Evolutionary conservation across 148 eudicot species (phyloP).

Genomic region (Chenopodium suecicum): DNA sequence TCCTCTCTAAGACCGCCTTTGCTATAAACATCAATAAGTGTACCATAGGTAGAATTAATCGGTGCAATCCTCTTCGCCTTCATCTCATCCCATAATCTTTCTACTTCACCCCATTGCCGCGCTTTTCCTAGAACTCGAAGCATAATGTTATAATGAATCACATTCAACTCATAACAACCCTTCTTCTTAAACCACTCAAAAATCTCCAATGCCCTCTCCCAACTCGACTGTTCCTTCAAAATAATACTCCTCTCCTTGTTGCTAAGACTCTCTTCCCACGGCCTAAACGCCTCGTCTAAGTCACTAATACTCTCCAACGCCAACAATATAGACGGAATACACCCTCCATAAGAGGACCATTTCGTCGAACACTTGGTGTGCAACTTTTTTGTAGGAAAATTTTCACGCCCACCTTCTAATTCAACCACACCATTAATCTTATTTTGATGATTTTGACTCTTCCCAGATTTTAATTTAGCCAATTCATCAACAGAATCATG

Average conservation of each 20-base stretch:
- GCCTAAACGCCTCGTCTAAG: constrained; percentile 75
- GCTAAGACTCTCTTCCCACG: constrained; percentile 70
- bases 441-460: constrained; percentile 7
- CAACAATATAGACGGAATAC: constrained; percentile 56
- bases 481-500: constrained; percentile 26
- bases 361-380: constrained; percentile 74
- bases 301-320: constrained; percentile 56
- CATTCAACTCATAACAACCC: constrained; percentile 89
- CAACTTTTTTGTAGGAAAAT: constrained; percentile 30
- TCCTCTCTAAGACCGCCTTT: constrained; percentile 68
- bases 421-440: constrained; percentile 13
- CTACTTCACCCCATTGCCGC: constrained; percentile 57
- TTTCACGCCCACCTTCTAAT: neutral
- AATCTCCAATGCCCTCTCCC: constrained; percentile 79
- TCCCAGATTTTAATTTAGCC: constrained; percentile 15
- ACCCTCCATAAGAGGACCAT: constrained; percentile 69
- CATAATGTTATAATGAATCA: constrained; percentile 90
- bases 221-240: constrained; percentile 79
- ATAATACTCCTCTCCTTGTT: constrained; percentile 88
- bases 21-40: constrained; percentile 87
- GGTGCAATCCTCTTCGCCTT: constrained; percentile 47
- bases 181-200: constrained; percentile 87
- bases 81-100: constrained; percentile 78
- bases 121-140: constrained; percentile 73
- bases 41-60: constrained; percentile 78